Percentiles rank a stretch among this genome's conserved stretches.
Evolutionary conservation across 1,139 yeast species (phyloP).

Genomic region (Saccharomyces hybrid): DNA sequence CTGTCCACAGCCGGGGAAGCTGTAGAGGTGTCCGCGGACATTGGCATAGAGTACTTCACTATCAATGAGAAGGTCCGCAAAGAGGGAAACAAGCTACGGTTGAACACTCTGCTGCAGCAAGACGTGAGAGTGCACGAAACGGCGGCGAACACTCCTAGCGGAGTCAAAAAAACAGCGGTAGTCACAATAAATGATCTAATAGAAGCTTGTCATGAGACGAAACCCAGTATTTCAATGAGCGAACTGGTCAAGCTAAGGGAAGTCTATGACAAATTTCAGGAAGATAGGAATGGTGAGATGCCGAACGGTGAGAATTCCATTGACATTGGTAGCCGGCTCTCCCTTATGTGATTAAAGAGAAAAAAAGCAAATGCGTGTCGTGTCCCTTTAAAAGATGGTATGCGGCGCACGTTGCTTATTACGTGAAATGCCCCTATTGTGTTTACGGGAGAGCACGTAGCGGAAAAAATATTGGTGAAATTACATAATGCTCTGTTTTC

Average conservation of each 20-base stretch:
- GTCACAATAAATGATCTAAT: conserved; percentile 51
- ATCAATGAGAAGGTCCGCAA: background rate
- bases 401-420: background rate
- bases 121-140: background rate
- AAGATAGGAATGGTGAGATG: conserved; percentile 81
- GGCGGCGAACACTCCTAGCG: background rate
- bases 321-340: conserved; percentile 69
- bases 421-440: background rate
- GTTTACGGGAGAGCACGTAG: background rate
- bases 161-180: conserved; percentile 1
- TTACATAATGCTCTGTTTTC: background rate
- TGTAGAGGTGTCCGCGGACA: background rate
- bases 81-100: background rate
- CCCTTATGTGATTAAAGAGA: conserved; percentile 11
- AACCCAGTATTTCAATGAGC: conserved; percentile 73
- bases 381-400: background rate
- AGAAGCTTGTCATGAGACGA: conserved; percentile 67
- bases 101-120: background rate
- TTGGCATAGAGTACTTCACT: background rate
- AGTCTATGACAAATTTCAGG: conserved; percentile 67
- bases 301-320: conserved; percentile 78
- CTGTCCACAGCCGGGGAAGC: conserved; percentile 26
- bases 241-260: conserved; percentile 57
- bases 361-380: background rate
- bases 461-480: background rate